Evolutionary conservation across 805 yeast species (phyloP).

Genomic region (Candida pseudoglaebosa): DNA sequence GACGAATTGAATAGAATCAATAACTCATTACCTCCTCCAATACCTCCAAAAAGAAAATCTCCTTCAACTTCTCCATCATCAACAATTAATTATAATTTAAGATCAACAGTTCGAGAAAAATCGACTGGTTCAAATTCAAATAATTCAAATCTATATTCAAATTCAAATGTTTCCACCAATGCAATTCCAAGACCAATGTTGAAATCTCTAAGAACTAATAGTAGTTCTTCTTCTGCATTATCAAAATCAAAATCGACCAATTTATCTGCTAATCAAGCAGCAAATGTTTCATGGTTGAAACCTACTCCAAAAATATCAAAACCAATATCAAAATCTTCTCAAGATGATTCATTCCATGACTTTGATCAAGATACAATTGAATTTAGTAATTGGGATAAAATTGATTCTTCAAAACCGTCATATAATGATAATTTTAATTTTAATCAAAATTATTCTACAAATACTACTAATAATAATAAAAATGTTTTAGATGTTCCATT

Average conservation of each 20-base stretch:
- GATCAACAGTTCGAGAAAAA: slow-evolving; percentile 8
- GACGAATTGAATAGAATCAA: slow-evolving; percentile 32
- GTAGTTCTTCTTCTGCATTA: slow-evolving; percentile 6
- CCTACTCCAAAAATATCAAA: slow-evolving; percentile 10
- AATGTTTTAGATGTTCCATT: too few relatives aligned
- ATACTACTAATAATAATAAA: too few relatives aligned
- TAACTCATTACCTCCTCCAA: slow-evolving; percentile 11
- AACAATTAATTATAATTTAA: slow-evolving; percentile 1
- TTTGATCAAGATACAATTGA: slow-evolving; percentile 35
- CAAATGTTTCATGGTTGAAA: slow-evolving; percentile 26
- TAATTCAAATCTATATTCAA: slow-evolving; percentile 4
- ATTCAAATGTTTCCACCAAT: slow-evolving; percentile 8
- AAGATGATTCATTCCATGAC: slow-evolving; percentile 30
- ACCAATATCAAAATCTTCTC: slow-evolving; percentile 4
- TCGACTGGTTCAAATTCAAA: too few relatives aligned
- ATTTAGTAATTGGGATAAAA: slow-evolving; percentile 23
- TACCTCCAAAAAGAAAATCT: slow-evolving; percentile 8
- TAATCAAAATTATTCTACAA: neutral
- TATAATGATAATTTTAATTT: neutral
- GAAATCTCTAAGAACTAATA: slow-evolving; percentile 24
- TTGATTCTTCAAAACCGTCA: slow-evolving; percentile 13
- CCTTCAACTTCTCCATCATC: slow-evolving; percentile 17
- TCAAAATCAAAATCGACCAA: slow-evolving; percentile 12
- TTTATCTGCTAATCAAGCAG: slow-evolving; percentile 25
- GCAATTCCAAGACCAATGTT: slow-evolving; percentile 23